Base-by-base conservation (phyloP, 1,139 yeast genomes). In the Blastobotrys raffinosifermentans region DNA sequence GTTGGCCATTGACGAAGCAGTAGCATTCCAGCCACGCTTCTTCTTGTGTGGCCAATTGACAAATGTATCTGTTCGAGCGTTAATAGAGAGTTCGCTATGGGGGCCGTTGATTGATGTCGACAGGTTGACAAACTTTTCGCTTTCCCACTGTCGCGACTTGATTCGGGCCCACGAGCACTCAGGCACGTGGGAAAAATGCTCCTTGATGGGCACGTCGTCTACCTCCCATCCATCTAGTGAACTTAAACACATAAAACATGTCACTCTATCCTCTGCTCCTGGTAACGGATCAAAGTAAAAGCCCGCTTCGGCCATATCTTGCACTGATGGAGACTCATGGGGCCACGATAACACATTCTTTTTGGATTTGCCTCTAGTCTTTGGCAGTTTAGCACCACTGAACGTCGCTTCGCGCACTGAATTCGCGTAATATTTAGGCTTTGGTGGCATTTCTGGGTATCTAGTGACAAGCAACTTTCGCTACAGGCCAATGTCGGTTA, bases 231-330 rank as follows among this genome's bases (percentile, higher is more conserved):
- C 65, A 29, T 57, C 59, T 19, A 65, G 47, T 3, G 62, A 51
- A 30, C 52, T 50, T 17, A 69, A 63, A 55, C 96, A 86, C 51
- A 70, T 66, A 34, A 69, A 71, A 54, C 96, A 86, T 2, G 76
- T 66, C 5, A 78, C 77, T 41, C 81, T 71, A 50, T 80, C 69
- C 3, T 39, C 48, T 10, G 51, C 47, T 2, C 45, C 49, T 8
- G 48, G 37, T 7, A 49, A 38, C 2, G 94, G 94, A 10, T 75
- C 68, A 58, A 69, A 83, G 52, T 69, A 77, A 58, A 85, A 84
- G 0, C 95, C 95, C 18, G 75, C 67, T 29, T 68, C 69, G 1
- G 86, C 84, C 66, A 80, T 60, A 16, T 51, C 42, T 11, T 44
- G 45, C 4, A 55, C 44, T 3, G 50, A 39, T 3, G 64, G 65